Evolutionary conservation across 2,329 filamentous ascomycete genomes (phyloP), one percentile per base, ranked within the genome.

Genomic region (Pyrenophora tritici-repentis): DNA sequence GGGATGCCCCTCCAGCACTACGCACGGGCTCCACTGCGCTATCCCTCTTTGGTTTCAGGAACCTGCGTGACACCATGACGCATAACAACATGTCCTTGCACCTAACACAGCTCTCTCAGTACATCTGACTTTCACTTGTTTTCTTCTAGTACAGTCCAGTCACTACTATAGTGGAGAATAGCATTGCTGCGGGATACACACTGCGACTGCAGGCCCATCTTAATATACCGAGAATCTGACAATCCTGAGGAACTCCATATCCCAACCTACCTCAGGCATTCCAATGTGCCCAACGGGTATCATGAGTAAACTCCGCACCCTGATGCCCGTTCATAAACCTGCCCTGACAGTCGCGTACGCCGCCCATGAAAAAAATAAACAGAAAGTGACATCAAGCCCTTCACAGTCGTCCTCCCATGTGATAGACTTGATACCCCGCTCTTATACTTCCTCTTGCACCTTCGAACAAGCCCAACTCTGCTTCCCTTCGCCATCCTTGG

Each of bases 391-490:
- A 39, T 36, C n/a, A 31, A 32, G n/a, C 35, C 31, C 41, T 32
- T 33, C 24, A 47, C 36, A 42, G 35, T 13, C 6, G 13, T 29
- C 39, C 35, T 6, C 13, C 9, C 42, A 26, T 36, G 3, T 10
- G 14, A 16, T 33, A n/a, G 3, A 44, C 5, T 32, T 26, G 26
- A 3, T 35, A 36, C 10, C 13, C 35, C 35, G 20, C 29, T 13
- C 34, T 42, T 47, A 55, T n/a, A 34, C 20, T 22, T 36, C 32
- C 5, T 26, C 43, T n/a, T 33, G 42, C 13, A 58, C 42, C 45
- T 61, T 61, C 6, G 48, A 45, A 41, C 67, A 70, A 10, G 65
- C 60, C 54, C 63, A 61, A 16, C 60, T 67, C 45, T 62, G 47
- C 49, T 59, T 55, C 14, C 51, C 53, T 3, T 40, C 16, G n/a